These are phyloP conservation scores for Zygosaccharomyces rouxii DNA, from an alignment of 805 yeast species.

Conservation along the genomic window DNA sequence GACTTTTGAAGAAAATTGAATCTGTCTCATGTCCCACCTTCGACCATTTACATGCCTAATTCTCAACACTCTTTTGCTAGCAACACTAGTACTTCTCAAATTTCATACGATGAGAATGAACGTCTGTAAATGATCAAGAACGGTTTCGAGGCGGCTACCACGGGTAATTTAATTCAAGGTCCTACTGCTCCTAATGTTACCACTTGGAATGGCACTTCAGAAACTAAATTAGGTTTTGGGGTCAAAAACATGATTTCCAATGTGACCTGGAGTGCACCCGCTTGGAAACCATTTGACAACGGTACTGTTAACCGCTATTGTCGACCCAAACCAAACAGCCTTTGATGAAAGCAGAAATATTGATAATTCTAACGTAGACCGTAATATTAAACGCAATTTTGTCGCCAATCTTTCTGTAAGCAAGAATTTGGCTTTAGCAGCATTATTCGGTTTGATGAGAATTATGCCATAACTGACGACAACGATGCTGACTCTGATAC, in stretches of 20 bases:
- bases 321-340: neutral
- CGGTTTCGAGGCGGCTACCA: slow-evolving; percentile 68
- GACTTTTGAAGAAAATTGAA: slow-evolving; percentile 52
- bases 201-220: neutral
- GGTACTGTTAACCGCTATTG: neutral
- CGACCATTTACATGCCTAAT: slow-evolving; percentile 75
- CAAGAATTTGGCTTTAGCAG: neutral
- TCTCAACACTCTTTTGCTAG: slow-evolving; percentile 59
- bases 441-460: neutral
- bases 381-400: neutral
- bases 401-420: neutral
- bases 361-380: neutral
- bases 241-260: neutral
- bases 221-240: neutral
- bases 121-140: slow-evolving; percentile 58
- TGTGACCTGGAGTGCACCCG: neutral
- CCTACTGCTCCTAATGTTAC: slow-evolving; percentile 12
- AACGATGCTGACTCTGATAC: neutral
- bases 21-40: slow-evolving; percentile 57
- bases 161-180: slow-evolving; percentile 64
- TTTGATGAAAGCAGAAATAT: neutral
- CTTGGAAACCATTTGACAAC: neutral
- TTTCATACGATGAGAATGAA: slow-evolving; percentile 57
- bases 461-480: neutral
- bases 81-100: slow-evolving; percentile 68